Evolutionary conservation across 2,329 filamentous ascomycete species (phyloP).

Genomic region (Diplodia scrobiculata): DNA sequence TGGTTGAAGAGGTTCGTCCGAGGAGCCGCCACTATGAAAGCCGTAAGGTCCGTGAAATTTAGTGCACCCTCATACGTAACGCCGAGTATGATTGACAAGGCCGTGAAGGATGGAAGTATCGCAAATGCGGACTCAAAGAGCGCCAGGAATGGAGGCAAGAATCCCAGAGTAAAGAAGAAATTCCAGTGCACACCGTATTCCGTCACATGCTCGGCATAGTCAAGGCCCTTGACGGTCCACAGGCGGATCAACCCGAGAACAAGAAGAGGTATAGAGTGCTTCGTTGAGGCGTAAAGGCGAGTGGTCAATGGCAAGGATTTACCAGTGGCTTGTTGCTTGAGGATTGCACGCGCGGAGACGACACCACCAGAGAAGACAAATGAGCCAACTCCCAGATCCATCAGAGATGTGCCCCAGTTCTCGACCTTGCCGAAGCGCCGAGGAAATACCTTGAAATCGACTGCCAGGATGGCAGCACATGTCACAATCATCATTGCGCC

Average conservation of each 20-base stretch:
- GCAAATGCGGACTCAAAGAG: slow-evolving; percentile 73
- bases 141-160: slow-evolving; percentile 86
- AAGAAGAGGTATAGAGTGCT: slow-evolving; percentile 81
- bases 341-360: slow-evolving; percentile 78
- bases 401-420: slow-evolving; percentile 98
- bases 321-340: slow-evolving; percentile 67
- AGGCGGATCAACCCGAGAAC: slow-evolving; percentile 78
- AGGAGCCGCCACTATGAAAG: slow-evolving; percentile 79
- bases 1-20: slow-evolving; percentile 78
- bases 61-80: slow-evolving; percentile 73
- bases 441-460: slow-evolving; percentile 92
- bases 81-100: slow-evolving; percentile 69
- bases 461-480: slow-evolving; percentile 88
- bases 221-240: slow-evolving; percentile 86
- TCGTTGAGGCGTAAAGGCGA: slow-evolving; percentile 67
- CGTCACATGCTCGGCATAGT: slow-evolving; percentile 95
- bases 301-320: slow-evolving; percentile 55
- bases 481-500: slow-evolving; percentile 90
- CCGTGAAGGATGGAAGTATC: slow-evolving; percentile 73
- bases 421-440: slow-evolving; percentile 96
- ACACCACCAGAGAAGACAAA: slow-evolving; percentile 95
- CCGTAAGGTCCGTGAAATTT: slow-evolving; percentile 69
- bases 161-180: slow-evolving; percentile 94
- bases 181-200: slow-evolving; percentile 99
- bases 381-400: slow-evolving; percentile 96